Evolutionary conservation across 169 alveolate genomes (phyloP), one percentile per base, ranked within the genome.

Genomic region (Cryptosporidium parvum): DNA sequence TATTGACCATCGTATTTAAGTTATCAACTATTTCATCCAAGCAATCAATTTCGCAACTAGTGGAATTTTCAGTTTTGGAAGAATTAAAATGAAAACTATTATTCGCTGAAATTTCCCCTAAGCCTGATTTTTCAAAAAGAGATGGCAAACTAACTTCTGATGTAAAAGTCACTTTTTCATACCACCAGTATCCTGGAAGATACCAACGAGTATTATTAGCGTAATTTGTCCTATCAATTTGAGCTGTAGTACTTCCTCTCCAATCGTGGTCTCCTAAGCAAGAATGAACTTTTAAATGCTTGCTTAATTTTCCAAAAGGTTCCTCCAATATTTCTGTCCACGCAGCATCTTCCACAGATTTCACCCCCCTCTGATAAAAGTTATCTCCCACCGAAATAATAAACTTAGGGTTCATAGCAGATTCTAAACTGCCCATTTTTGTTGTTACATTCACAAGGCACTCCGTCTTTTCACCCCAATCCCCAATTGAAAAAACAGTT

Each of bases 141-240:
- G 71, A 31, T 12, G 71, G 35, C n/a, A 73, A 31, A 53, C 42
- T 56, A 7, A 21, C 39, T 9, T 56, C 9, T 31, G 75, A 42
- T 29, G 69, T 61, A 65, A 80, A 80, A 4, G 7, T 26, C 9
- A 39, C 70, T 44, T 44, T 42, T 62, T 80, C 89, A 44, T 61
- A 80, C 89, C 89, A 80, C 89, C 89, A 80, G n/a, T 80, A 80
- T n/a, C 89, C 89, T 9, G 73, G 73, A 37, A 80, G 73, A 45
- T 80, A 29, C 89, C 89, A 80, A 29, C 75, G 52, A 0, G 35
- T 80, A 65, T 80, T 80, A 42, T 29, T 45, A 1, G 51, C 21
- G n/a, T 7, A 39, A 51, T 80, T 59, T 18, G 89, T 80, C 4
- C 75, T 42, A 1, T 61, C 80, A 44, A 80, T 65, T 39, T 80